phyloP scores from a whole-genome alignment of 2,329 filamentous ascomycete genomes.

The Lachnellula suecica region DNA sequence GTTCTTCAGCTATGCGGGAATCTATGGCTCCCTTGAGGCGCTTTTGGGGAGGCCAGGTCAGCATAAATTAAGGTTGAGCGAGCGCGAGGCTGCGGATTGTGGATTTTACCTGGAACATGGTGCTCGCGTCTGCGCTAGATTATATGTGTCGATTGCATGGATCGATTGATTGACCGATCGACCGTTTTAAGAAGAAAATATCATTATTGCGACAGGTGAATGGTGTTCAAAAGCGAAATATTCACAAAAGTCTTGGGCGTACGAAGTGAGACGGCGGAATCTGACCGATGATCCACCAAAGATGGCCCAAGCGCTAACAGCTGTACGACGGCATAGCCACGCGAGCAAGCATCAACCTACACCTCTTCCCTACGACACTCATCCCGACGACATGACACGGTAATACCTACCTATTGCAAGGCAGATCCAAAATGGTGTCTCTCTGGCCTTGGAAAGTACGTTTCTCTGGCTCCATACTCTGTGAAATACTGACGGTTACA shows the following conservation, averaged over 20 bases:
- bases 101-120: slow-evolving; percentile 35
- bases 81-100: slow-evolving; percentile 19
- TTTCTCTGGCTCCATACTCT: slow-evolving; percentile 18
- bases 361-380: background rate
- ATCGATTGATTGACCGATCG: no score
- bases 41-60: slow-evolving; percentile 42
- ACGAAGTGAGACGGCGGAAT: background rate
- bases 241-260: slow-evolving; percentile 2
- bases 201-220: slow-evolving; percentile 6
- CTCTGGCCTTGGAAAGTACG: slow-evolving; percentile 83
- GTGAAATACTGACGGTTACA: slow-evolving; percentile 36
- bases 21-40: slow-evolving; percentile 84
- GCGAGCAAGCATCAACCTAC: no score
- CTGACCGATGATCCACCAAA: no score
- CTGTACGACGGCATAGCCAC: slow-evolving; percentile 1
- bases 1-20: slow-evolving; percentile 85
- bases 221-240: slow-evolving; percentile 2
- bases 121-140: slow-evolving; percentile 18
- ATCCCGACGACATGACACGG: slow-evolving; percentile 17
- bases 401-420: slow-evolving; percentile 7
- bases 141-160: background rate
- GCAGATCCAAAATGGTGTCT: slow-evolving; percentile 63
- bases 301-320: no score
- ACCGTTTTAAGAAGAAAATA: slow-evolving; percentile 13
- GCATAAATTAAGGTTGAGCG: no score